Conservation (phyloP, 2,329 filamentous ascomycete genomes). For the Botrytis byssoidea region DNA sequence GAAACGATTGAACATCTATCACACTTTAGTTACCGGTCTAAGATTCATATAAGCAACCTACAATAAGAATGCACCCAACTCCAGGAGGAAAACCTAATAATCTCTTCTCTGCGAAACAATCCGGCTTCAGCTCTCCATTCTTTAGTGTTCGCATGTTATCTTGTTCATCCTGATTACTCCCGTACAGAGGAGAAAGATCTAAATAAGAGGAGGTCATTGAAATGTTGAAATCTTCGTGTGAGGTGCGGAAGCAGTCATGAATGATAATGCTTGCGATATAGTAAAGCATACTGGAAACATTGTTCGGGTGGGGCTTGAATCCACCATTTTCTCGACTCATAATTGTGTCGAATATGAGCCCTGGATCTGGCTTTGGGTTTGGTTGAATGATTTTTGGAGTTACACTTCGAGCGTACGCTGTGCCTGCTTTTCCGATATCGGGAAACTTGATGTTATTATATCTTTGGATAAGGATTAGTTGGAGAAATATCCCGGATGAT, state of each 20-base stretch:
- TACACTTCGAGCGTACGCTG: conserved; percentile 63
- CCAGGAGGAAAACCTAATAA: conserved; percentile 68
- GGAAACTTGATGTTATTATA: conserved; percentile 58
- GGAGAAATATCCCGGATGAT: not conserved
- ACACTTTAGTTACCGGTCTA: conserved; percentile 39
- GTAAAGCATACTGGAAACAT: conserved; percentile 48
- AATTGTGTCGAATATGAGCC: conserved; percentile 54
- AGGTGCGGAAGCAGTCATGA: conserved; percentile 48
- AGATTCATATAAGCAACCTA: not conserved
- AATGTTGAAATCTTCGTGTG: conserved; percentile 24
- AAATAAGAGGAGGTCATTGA: conserved; percentile 43
- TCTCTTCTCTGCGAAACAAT: conserved; percentile 67
- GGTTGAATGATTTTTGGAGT: conserved; percentile 57
- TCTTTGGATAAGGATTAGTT: not conserved
- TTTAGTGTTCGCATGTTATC: conserved; percentile 57
- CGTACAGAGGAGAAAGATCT: conserved; percentile 48
- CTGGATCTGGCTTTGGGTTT: conserved; percentile 61
- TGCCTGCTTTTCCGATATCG: conserved; percentile 63
- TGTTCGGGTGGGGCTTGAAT: conserved; percentile 43
- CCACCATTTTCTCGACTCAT: conserved; percentile 46
- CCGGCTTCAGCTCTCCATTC: conserved; percentile 68
- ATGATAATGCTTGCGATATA: conserved; percentile 53
- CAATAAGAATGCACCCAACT: conserved; percentile 63
- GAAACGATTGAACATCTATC: conserved; percentile 67
- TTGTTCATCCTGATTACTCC: conserved; percentile 49